Evolutionary conservation across 495 filamentous ascomycete species (phyloP), one percentile per base, ranked within the genome.

Genomic region (Penicillium desertorum): DNA sequence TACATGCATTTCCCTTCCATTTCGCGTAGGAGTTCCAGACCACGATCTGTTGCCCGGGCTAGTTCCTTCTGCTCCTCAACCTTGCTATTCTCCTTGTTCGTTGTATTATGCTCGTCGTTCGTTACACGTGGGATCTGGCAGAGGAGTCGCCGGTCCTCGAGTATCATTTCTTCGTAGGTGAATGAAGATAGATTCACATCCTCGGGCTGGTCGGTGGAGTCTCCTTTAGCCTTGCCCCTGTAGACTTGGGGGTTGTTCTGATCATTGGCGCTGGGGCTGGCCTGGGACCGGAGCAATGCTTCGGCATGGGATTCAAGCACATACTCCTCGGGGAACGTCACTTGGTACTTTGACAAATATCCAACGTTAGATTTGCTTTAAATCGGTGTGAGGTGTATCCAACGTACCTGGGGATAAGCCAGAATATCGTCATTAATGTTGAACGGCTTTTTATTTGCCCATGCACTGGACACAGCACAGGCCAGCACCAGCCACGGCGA

Each of bases 1-100:
- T 96, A 96, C 60, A 98, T 81, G 75, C 94, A 98, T 41, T 83
- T 79, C 9, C 88, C 91, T 37, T 97, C 84, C 70, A 98, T 87
- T 30, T 87, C 91, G 63, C 85, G 80, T 37, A 98, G 82, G n/a
- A 98, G 80, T 67, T 97, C 91, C 82, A 91, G 89, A 5, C 94
- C 94, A 22, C 89, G 83, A 29, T 90, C 84, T 1, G 88, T 89
- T 5, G 94, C 94, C 19, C 90, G 84, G 20, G 82, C 86, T 0
- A 97, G 80, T 69, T 98, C 94, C 50, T 91, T 90, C 57, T 88
- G 84, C 66, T 96, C 86, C 57, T 93, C 90, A 50, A 85, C 83
- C 54, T 80, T 73, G 48, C 69, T 63, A 4, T 75, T 57, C 32
- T 85, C 74, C 25, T 84, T 81, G 3, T 45, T 82, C 63, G 88